Evolutionary conservation across 768 basidiomycete species (phyloP).

Genomic region (Butyriboletus loyo): DNA sequence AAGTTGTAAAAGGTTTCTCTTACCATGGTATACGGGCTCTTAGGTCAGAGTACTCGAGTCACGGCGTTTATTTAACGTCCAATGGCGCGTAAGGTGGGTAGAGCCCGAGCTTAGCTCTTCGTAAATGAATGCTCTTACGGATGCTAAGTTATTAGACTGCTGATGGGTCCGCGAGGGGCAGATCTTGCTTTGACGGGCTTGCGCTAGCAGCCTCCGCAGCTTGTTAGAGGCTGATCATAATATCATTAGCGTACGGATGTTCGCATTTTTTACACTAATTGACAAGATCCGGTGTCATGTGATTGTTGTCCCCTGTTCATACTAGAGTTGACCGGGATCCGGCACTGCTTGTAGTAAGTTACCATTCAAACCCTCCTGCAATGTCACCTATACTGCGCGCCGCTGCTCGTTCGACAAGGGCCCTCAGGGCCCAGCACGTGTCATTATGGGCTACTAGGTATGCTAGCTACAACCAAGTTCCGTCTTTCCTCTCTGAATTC

Average conservation of each 20-base stretch:
- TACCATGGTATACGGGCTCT: neutral
- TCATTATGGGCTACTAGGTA: constrained; percentile 15
- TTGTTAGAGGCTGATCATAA: no score
- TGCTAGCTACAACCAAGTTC: neutral
- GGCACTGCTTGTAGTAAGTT: no score
- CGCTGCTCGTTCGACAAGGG: constrained; percentile 14
- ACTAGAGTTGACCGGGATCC: no score
- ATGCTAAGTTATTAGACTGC: no score
- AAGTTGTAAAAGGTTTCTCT: neutral
- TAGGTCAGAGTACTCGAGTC: neutral
- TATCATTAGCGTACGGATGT: no score
- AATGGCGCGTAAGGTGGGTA: no score
- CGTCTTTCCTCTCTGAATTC: neutral
- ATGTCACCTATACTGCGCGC: constrained; percentile 26
- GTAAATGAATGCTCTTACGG: no score
- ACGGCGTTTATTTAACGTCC: neutral
- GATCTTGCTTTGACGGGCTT: neutral
- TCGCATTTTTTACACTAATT: no score
- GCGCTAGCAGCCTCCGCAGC: neutral
- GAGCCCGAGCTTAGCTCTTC: neutral
- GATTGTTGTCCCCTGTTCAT: constrained; percentile 19
- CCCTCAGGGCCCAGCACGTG: neutral
- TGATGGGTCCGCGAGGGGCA: neutral
- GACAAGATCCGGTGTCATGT: constrained; percentile 18
- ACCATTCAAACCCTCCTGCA: neutral